Percentiles rank a stretch among this genome's conserved stretches.
Evolutionary conservation across 2,329 filamentous ascomycete species (phyloP).

Genomic region (Monosporascus cannonballus): DNA sequence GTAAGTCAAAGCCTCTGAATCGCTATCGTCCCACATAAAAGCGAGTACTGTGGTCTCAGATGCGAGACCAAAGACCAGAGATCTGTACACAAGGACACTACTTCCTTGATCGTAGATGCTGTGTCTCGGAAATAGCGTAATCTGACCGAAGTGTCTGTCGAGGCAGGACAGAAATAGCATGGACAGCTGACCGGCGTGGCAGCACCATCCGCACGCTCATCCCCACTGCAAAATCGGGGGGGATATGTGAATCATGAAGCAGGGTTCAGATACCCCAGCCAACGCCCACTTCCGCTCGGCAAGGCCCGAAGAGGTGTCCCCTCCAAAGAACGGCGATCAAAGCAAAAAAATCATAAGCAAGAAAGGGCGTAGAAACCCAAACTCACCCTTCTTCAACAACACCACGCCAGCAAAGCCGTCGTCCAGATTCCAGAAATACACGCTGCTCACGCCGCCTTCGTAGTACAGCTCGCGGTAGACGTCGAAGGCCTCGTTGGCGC

Average conservation of each 20-base stretch:
- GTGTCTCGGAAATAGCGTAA: background rate
- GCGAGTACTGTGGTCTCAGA: slow-evolving; percentile 9
- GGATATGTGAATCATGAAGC: background rate
- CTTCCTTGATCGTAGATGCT: background rate
- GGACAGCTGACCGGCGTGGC: background rate
- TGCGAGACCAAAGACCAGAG: slow-evolving; percentile 6
- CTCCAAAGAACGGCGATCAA: background rate
- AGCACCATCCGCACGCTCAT: background rate
- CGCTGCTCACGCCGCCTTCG: slow-evolving; percentile 90
- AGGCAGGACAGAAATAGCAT: background rate
- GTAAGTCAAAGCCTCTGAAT: slow-evolving; percentile 1
- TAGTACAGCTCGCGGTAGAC: slow-evolving; percentile 96
- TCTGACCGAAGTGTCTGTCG: background rate
- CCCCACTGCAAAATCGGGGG: no score
- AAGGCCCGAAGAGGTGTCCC: background rate
- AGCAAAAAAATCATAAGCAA: slow-evolving; percentile 1
- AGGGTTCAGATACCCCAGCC: background rate
- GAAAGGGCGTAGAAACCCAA: background rate
- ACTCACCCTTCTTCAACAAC: slow-evolving; percentile 83
- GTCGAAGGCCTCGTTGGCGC: slow-evolving; percentile 93
- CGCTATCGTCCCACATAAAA: slow-evolving; percentile 4
- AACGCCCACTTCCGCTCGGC: background rate
- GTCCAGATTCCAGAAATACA: slow-evolving; percentile 98
- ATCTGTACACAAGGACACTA: background rate
- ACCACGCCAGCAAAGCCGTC: slow-evolving; percentile 97